Conservation (phyloP, 208 protist species). For the Leishmania tropica region DNA sequence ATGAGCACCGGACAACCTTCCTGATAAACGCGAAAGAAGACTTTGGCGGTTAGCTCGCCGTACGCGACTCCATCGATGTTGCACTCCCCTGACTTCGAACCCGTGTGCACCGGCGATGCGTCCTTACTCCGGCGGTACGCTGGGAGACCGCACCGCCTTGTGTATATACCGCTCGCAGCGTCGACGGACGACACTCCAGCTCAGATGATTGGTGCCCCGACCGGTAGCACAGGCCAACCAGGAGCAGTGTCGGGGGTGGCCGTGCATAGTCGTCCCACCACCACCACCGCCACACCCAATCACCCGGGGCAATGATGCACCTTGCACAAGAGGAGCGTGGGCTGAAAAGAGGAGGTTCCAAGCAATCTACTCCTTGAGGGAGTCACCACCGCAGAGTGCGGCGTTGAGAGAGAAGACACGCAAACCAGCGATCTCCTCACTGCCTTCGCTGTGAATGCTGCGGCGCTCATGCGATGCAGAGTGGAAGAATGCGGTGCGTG, state of each 20-base stretch:
- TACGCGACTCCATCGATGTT: conserved; percentile 31
- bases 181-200: neutral
- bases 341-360: neutral
- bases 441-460: neutral
- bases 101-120: conserved; percentile 10
- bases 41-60: conserved; percentile 15
- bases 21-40: conserved; percentile 26
- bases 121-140: neutral
- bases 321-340: neutral
- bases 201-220: neutral
- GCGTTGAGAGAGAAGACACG: neutral
- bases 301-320: neutral
- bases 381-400: neutral
- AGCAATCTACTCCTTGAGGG: neutral
- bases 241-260: neutral
- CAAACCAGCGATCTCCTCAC: neutral
- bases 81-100: conserved; percentile 29
- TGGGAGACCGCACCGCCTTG: neutral
- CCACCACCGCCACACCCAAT: neutral
- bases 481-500: neutral
- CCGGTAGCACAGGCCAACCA: neutral
- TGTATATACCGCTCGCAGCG: neutral
- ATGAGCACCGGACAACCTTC: conserved; percentile 37
- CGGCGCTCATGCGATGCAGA: neutral
- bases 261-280: neutral